phyloP scores from a whole-genome alignment of 1,139 yeast genomes.

The Kodamaea sp. region DNA sequence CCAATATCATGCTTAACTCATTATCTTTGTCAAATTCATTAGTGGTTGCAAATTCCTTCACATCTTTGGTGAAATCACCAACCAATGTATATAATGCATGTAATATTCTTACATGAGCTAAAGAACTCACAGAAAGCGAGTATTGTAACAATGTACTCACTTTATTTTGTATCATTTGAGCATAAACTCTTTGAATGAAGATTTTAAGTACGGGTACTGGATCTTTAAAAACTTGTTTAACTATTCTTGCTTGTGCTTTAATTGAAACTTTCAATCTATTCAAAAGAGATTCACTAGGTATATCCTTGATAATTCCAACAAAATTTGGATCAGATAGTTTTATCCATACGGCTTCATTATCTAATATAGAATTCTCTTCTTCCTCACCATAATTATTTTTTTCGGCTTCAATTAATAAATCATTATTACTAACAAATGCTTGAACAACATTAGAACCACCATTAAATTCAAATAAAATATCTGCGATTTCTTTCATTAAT shows the following conservation, averaged over 20 bases:
- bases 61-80: constrained; percentile 60
- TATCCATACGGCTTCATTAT: constrained; percentile 38
- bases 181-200: constrained; percentile 74
- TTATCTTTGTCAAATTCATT: constrained; percentile 43
- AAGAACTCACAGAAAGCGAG: constrained; percentile 59
- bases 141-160: constrained; percentile 59
- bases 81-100: constrained; percentile 62
- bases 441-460: constrained; percentile 83
- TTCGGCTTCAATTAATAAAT: constrained; percentile 53
- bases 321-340: constrained; percentile 36
- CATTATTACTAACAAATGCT: constrained; percentile 78
- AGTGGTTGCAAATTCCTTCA: constrained; percentile 55
- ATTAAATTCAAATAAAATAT: constrained; percentile 74
- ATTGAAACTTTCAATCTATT: constrained; percentile 43
- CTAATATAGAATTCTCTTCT: constrained; percentile 37
- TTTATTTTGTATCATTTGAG: constrained; percentile 68
- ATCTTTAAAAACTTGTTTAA: constrained; percentile 67
- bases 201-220: constrained; percentile 63
- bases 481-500: constrained; percentile 77
- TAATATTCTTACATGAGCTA: constrained; percentile 77
- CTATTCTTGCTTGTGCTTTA: constrained; percentile 68
- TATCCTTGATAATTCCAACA: constrained; percentile 29
- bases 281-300: constrained; percentile 32
- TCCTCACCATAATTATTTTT: constrained; percentile 23
- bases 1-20: constrained; percentile 55